Evolutionary conservation across 2,329 filamentous ascomycete species (phyloP), one percentile per base, ranked within the genome.

Genomic region (Elsinoe batatas): DNA sequence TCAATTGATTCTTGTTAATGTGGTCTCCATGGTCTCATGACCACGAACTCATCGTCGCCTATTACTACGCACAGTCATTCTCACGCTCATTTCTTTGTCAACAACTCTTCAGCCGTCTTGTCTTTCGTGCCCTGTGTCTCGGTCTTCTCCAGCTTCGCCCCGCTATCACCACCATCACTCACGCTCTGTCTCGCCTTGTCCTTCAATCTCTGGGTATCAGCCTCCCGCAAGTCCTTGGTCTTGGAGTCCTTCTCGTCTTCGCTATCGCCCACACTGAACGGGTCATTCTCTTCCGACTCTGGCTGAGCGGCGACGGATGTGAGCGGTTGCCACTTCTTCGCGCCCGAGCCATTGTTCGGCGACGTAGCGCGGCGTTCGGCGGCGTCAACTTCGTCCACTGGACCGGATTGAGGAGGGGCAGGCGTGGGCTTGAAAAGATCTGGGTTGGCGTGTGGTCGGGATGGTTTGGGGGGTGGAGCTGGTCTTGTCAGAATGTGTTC

Each of bases 311-410:
- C 88, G 12, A 96, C 83, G 0, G 85, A 79, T 11, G 91, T 89
- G 63, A 98, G 75, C 8, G 93, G 91, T 71, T 98, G 91, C 93
- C 93, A 98, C 74, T 98, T 98, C 79, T 91, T 96, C 44, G 81
- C 72, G 73, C 90, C 93, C 22, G 60, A 53, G 12, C 50, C 51
- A 43, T 50, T 47, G n/a, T 55, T 44, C 13, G 57, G 50, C 17
- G 57, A 56, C 30, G 56, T 55, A 3, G 55, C 46, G 17, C 51
- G 53, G 26, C 56, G 54, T 67, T 94, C 93, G 57, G 86, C 68
- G 33, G 77, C 83, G 62, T 85, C 80, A 46, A 95, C 91, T 65
- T 95, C 89, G 64, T 94, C 88, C 2, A 88, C 81, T 10, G 82
- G 80, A 1, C 81, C 81, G 37, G 75, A 75, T 36, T 80, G 79